phyloP scores from a whole-genome alignment of 345 rosid species.

The Camelina laxa region DNA sequence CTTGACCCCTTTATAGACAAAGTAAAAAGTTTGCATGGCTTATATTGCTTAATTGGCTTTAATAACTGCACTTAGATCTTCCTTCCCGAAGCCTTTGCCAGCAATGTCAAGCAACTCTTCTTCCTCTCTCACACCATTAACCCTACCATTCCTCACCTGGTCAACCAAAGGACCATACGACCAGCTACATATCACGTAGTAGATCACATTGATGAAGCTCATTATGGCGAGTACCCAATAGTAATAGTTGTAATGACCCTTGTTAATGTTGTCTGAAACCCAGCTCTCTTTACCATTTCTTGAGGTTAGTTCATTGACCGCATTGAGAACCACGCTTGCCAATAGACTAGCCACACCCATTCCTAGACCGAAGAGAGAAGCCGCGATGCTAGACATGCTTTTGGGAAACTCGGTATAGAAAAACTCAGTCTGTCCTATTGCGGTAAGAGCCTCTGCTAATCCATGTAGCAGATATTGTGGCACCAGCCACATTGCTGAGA shows the following conservation, averaged over 20 bases:
- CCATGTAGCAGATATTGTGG: conserved; percentile 69
- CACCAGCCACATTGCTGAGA: conserved; percentile 87
- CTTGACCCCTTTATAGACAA: conserved; percentile 29
- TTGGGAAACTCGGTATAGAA: conserved; percentile 81
- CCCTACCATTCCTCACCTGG: conserved; percentile 45
- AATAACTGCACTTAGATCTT: conserved; percentile 30
- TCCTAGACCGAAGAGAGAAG: conserved; percentile 64
- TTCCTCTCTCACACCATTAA: conserved; percentile 48
- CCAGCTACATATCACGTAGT: conserved; percentile 71
- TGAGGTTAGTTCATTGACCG: conserved; percentile 48
- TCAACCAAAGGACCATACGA: conserved; percentile 68
- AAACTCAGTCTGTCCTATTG: conserved; percentile 78
- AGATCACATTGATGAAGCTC: conserved; percentile 63
- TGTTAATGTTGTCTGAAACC: conserved; percentile 73
- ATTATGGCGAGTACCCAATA: conserved; percentile 69
- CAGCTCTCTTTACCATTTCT: conserved; percentile 61
- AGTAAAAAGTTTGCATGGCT: conserved; percentile 25
- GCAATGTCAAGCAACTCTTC: conserved; percentile 45
- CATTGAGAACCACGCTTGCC: conserved; percentile 59
- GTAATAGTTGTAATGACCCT: conserved; percentile 73
- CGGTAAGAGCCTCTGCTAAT: conserved; percentile 71
- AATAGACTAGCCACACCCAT: conserved; percentile 67
- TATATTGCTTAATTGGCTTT: conserved; percentile 20
- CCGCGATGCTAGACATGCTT: conserved; percentile 76
- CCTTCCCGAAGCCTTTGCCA: conserved; percentile 41